phyloP scores from a whole-genome alignment of 2,329 filamentous ascomycete genomes.

The Nannizziopsis barbatae region DNA sequence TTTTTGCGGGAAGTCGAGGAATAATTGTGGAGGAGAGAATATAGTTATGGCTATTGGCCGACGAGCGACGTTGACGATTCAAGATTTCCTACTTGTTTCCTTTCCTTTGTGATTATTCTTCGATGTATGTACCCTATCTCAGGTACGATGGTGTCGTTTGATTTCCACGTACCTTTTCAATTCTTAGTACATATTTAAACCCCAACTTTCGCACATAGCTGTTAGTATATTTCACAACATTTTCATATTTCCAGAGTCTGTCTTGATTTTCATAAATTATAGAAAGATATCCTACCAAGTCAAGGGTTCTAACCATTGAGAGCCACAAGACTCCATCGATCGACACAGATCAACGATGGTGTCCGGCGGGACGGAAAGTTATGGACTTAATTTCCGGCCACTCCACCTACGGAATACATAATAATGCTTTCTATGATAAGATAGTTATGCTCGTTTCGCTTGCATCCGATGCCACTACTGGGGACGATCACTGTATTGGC shows the following conservation, averaged over 20 bases:
- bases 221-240: not conserved
- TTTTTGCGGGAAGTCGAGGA: not conserved
- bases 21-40: not conserved
- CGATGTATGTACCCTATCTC: slow-evolving; percentile 5
- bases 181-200: slow-evolving; percentile 10
- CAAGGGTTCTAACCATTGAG: not conserved
- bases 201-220: slow-evolving; percentile 2
- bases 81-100: not conserved
- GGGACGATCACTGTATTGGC: too few relatives aligned
- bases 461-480: too few relatives aligned
- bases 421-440: too few relatives aligned
- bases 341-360: slow-evolving; percentile 2
- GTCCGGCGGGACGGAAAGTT: not conserved
- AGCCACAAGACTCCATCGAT: not conserved
- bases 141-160: not conserved
- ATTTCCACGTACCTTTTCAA: slow-evolving; percentile 4
- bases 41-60: not conserved
- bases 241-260: not conserved
- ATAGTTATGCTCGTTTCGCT: too few relatives aligned
- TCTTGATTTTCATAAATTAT: not conserved
- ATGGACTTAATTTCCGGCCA: slow-evolving; percentile 5
- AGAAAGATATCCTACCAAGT: not conserved
- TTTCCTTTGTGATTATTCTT: slow-evolving; percentile 3
- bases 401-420: too few relatives aligned
- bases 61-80: slow-evolving; percentile 4